These are phyloP conservation scores for Fraxinus americana DNA, from an alignment of 257 asterid species.

Conservation along the genomic window DNA sequence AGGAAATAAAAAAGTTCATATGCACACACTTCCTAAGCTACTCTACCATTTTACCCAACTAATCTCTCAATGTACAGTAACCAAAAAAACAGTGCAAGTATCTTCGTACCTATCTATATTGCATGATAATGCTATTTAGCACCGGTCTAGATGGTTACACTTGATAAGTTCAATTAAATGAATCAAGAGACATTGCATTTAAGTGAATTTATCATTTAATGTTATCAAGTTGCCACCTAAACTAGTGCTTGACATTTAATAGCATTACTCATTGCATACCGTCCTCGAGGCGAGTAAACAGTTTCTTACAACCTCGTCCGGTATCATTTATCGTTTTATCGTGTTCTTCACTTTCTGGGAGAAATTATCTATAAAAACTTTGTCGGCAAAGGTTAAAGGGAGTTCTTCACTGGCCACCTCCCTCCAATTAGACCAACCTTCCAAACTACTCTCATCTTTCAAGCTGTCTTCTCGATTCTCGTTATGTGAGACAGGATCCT, in stretches of 20 bases:
- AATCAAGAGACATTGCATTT: no score
- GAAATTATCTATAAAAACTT: slow-evolving; percentile 49
- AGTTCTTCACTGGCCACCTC: slow-evolving; percentile 65
- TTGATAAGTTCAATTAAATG: no score
- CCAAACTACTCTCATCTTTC: slow-evolving; percentile 31
- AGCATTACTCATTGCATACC: not conserved
- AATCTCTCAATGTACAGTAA: not conserved
- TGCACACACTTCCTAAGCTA: not conserved
- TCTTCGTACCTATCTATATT: not conserved
- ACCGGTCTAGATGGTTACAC: no score
- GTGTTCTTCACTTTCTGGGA: slow-evolving; percentile 52
- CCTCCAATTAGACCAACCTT: slow-evolving; percentile 60
- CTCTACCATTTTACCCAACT: not conserved
- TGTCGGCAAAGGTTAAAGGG: slow-evolving; percentile 85
- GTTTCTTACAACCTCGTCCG: not conserved
- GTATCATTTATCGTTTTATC: slow-evolving; percentile 22
- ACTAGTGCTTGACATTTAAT: no score
- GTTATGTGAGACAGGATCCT: slow-evolving; percentile 43
- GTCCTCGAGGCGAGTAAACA: not conserved
- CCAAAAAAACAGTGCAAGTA: not conserved
- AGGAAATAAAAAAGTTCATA: no score
- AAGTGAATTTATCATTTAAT: no score
- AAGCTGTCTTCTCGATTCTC: slow-evolving; percentile 43
- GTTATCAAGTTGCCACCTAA: no score
- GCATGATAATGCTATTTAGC: no score